phyloP scores from a whole-genome alignment of 2,329 filamentous ascomycete genomes.

The Calycina marina region DNA sequence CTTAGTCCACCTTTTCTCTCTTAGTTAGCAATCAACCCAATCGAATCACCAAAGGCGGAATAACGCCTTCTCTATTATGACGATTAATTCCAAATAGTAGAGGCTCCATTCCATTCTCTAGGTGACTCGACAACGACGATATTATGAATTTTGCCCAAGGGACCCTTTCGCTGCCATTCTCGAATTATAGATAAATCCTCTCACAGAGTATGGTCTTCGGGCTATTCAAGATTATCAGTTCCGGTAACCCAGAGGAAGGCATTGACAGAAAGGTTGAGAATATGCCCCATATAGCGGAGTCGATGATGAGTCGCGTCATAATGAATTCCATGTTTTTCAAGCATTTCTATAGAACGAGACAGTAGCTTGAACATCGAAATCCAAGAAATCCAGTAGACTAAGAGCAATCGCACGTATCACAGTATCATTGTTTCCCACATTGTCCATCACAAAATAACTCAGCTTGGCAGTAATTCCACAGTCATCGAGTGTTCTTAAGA shows the following conservation, averaged over 20 bases:
- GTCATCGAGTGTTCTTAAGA: neutral
- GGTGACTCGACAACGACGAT: too few species aligned
- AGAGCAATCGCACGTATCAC: neutral
- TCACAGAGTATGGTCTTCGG: too few species aligned
- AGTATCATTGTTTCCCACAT: constrained; percentile 1
- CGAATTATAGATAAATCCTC: neutral
- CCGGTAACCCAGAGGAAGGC: neutral
- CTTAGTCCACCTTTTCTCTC: too few species aligned
- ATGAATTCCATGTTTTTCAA: neutral
- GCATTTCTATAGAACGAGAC: neutral
- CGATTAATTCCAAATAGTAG: too few species aligned
- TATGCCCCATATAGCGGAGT: neutral
- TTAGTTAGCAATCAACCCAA: too few species aligned
- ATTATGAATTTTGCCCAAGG: neutral
- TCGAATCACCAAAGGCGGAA: too few species aligned
- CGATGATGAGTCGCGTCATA: neutral
- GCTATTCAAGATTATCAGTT: neutral
- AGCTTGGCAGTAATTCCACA: neutral
- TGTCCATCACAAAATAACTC: neutral
- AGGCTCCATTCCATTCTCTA: too few species aligned
- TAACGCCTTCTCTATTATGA: too few species aligned
- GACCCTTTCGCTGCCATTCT: neutral
- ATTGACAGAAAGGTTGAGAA: neutral
- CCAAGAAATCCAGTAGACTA: neutral
- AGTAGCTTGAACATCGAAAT: neutral